These are phyloP conservation scores for Favolaschia claudopus DNA, from an alignment of 768 basidiomycete genomes.

Conservation along the genomic window DNA sequence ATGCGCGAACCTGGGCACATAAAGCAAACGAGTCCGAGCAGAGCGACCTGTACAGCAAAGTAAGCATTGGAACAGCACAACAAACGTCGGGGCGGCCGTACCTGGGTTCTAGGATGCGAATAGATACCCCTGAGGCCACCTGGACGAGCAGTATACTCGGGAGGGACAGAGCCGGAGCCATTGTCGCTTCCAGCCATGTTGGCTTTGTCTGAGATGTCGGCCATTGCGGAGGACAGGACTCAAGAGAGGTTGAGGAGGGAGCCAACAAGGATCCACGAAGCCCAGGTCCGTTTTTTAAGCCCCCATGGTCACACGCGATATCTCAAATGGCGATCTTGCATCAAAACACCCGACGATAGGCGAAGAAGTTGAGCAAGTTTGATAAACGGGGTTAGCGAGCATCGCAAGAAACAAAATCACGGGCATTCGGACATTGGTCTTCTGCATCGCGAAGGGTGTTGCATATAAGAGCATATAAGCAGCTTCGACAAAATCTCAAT, in stretches of 20 bases:
- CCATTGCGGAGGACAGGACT: conserved; percentile 22
- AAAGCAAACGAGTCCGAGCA: conserved; percentile 68
- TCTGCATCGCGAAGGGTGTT: no score
- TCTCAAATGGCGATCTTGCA: no score
- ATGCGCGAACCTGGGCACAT: conserved; percentile 52
- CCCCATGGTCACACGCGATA: conserved; percentile 8
- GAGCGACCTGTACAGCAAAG: conserved; percentile 37
- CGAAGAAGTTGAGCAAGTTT: no score
- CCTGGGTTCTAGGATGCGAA: conserved; percentile 60
- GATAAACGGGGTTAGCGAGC: no score
- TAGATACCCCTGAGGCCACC: conserved; percentile 58
- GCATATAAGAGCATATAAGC: no score
- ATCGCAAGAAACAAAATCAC: no score
- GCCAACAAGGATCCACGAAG: conserved; percentile 7
- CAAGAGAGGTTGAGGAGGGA: conserved; percentile 12
- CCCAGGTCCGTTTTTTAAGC: not conserved
- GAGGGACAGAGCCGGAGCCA: conserved; percentile 30
- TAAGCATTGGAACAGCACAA: not conserved
- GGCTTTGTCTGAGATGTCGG: conserved; percentile 27
- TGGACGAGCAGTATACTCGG: conserved; percentile 45
- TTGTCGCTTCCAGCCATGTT: conserved; percentile 34
- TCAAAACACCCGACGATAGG: no score
- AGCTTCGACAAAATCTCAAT: no score
- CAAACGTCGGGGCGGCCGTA: conserved; percentile 18
- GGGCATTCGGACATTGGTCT: no score